Evolutionary conservation across 257 asterid genomes (phyloP), one percentile per base, ranked within the genome.

Genomic region (Thymus mandschuricus): DNA sequence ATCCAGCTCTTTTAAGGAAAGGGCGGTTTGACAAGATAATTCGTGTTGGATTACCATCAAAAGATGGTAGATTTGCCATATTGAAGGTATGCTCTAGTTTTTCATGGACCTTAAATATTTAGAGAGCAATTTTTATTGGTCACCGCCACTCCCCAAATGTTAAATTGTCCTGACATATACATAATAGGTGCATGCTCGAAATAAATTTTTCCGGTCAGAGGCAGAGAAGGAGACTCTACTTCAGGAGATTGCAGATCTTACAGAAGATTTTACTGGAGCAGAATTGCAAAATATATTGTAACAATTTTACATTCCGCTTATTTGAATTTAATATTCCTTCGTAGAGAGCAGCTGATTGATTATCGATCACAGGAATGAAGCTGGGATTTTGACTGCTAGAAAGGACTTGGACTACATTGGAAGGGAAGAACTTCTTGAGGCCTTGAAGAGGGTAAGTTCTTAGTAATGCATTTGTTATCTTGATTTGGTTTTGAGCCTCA

Each of bases 21-120:
- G 99, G 99, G 48, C 97, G 99, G 29, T 95, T 95, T 73, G 99
- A 95, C 91, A 95, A 88, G 84, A 92, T 95, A 75, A 85, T 92
- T 70, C 92, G 99, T 81, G 96, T 95, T 80, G 99, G 99, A 56
- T 75, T 95, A 73, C 99, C 99, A 60, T 91, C 97, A 61, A 89
- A 79, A 81, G 98, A 92, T 72, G 99, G 99, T 50, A 83, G 99
- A 83, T 77, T 89, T 73, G 99, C 98, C 82, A 92, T 95, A 78
- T 82, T 95, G 75, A 92, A 79, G 98, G 99, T 95, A 85, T 71
- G 75, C 38, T 76, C 7, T 21, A 61, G 60, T 61, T 50, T 56
- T 60, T 67, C 3, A 51, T 65, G 30, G 68, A n/a, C 60, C 46
- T 51, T 63, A 6, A 66, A 60, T 54, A 62, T 60, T 30, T 41